A percentile compares a stretch with the other conserved stretches of the same genome.
phyloP scores from a whole-genome alignment of 352 stramenopile genomes.

The Globisporangium takayamanum region DNA sequence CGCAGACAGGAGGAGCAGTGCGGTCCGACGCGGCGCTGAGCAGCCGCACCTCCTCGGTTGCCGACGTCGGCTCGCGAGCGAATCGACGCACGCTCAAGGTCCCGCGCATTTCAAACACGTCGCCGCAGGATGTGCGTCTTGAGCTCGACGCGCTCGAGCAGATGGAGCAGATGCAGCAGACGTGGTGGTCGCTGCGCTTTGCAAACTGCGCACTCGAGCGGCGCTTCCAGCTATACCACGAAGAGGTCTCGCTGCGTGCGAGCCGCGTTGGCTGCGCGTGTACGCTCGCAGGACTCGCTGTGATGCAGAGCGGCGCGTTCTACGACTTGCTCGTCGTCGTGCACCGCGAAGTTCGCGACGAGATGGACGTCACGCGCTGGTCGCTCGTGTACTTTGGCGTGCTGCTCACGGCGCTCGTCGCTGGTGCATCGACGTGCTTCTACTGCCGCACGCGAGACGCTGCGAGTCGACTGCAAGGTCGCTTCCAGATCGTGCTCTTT shows the following conservation, averaged over 20 bases:
- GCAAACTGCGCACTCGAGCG: slow-evolving; percentile 32
- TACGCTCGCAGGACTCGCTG: slow-evolving; percentile 27
- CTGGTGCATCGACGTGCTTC: slow-evolving; percentile 12
- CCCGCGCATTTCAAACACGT: slow-evolving; percentile 40
- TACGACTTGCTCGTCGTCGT: slow-evolving; percentile 19
- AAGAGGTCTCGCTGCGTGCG: slow-evolving; percentile 34
- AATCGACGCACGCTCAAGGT: slow-evolving; percentile 16
- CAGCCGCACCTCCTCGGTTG: neutral
- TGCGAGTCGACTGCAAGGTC: slow-evolving; percentile 13
- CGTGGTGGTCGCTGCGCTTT: slow-evolving; percentile 40
- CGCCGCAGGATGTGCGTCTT: slow-evolving; percentile 32
- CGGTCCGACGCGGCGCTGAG: neutral
- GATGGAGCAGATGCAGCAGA: slow-evolving; percentile 28
- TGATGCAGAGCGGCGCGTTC: slow-evolving; percentile 35
- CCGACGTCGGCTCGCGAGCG: slow-evolving; percentile 8
- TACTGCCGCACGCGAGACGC: slow-evolving; percentile 18
- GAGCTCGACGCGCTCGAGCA: slow-evolving; percentile 47
- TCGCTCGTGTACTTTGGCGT: slow-evolving; percentile 22
- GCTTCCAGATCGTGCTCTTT: slow-evolving; percentile 34
- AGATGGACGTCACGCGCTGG: slow-evolving; percentile 21
- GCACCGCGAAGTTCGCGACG: slow-evolving; percentile 2
- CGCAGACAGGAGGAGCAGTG: neutral
- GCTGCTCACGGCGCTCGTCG: slow-evolving; percentile 4
- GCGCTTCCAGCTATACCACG: slow-evolving; percentile 56
- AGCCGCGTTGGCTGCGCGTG: slow-evolving; percentile 25